A percentile compares a stretch with the other conserved stretches of the same genome.
Evolutionary conservation across 2,329 filamentous ascomycete species (phyloP).

Genomic region (Paracoccidioides lutzii): DNA sequence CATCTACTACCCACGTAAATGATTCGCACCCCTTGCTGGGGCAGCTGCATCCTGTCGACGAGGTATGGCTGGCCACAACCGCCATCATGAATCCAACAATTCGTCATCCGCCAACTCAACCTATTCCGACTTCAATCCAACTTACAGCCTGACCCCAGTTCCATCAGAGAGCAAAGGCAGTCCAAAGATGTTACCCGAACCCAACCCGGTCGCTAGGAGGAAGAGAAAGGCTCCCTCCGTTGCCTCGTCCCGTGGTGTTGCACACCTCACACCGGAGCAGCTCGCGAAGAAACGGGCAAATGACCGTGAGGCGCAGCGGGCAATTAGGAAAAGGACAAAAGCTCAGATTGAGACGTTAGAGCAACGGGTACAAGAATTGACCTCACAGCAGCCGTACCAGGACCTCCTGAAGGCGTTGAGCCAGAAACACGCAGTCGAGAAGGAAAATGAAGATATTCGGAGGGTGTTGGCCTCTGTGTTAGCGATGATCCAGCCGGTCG

Average conservation of each 20-base stretch:
- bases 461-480: slow-evolving; percentile 53
- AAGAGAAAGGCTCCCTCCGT: slow-evolving; percentile 31
- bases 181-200: neutral
- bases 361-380: slow-evolving; percentile 59
- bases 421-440: slow-evolving; percentile 64
- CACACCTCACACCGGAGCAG: slow-evolving; percentile 76
- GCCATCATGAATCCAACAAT: neutral
- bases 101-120: neutral
- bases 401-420: slow-evolving; percentile 64
- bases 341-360: slow-evolving; percentile 66
- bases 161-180: neutral
- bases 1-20: neutral
- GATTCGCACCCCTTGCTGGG: neutral
- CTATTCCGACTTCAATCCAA: neutral
- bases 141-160: neutral
- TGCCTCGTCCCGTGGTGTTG: slow-evolving; percentile 55
- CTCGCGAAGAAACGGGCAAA: slow-evolving; percentile 83
- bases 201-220: slow-evolving; percentile 19
- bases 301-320: slow-evolving; percentile 75
- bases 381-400: slow-evolving; percentile 67
- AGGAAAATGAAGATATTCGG: slow-evolving; percentile 68
- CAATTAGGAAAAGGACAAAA: slow-evolving; percentile 71
- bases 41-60: neutral
- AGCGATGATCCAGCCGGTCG: slow-evolving; percentile 37
- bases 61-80: neutral